Percentiles rank a stretch among this genome's conserved stretches.
These are phyloP conservation scores for Chrysosporium queenslandicum DNA, from an alignment of 2,329 filamentous ascomycete species.

Conservation along the genomic window DNA sequence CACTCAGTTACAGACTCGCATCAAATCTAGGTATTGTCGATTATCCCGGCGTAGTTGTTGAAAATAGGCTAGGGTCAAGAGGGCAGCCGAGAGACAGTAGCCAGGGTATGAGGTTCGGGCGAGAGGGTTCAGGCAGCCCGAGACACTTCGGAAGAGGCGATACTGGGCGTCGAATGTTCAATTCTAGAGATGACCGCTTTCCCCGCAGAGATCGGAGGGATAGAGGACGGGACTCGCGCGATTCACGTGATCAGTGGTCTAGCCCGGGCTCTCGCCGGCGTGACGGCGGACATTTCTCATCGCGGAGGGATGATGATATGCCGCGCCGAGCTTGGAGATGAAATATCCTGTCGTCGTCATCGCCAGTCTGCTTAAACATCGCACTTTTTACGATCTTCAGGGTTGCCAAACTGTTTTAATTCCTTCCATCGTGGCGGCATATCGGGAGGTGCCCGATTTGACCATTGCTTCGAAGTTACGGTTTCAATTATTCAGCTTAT, in stretches of 20 bases:
- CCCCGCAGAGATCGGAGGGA: not conserved
- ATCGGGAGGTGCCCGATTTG: not conserved
- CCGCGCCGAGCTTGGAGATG: not conserved
- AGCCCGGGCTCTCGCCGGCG: too few species aligned
- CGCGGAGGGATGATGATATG: not conserved
- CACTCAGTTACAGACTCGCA: not conserved
- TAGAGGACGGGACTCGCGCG: not conserved
- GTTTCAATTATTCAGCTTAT: not conserved
- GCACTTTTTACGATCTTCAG: not conserved
- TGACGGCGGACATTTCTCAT: not conserved
- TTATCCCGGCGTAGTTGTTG: not conserved
- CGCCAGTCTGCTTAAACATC: not conserved
- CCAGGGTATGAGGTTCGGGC: not conserved
- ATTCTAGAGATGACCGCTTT: not conserved
- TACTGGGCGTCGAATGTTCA: not conserved
- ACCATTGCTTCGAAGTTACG: not conserved
- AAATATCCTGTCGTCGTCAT: not conserved
- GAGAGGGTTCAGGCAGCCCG: not conserved
- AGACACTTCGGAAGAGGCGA: not conserved
- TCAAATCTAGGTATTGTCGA: not conserved
- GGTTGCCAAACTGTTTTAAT: not conserved
- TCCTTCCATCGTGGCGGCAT: not conserved
- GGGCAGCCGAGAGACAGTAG: too few species aligned
- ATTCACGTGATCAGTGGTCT: too few species aligned
- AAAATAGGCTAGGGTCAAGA: too few species aligned